Conservation (phyloP, 441 rosid species). For the Erysimum cheiri region DNA sequence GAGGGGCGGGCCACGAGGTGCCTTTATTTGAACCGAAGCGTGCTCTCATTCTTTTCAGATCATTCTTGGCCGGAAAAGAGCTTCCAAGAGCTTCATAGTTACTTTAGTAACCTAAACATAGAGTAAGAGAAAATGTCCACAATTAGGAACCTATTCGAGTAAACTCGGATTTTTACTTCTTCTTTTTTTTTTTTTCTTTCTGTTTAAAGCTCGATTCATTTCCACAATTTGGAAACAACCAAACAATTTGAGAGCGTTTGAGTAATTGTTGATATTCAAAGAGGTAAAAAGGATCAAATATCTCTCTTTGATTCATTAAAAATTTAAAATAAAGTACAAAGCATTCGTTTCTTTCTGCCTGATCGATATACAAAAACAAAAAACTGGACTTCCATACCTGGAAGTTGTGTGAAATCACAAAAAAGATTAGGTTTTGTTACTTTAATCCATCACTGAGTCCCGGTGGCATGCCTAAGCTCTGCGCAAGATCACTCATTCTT, state of each 20-base stretch:
- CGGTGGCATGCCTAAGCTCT: conserved; percentile 93
- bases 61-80: conserved; percentile 75
- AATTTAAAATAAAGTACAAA: conserved; percentile 23
- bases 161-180: conserved; percentile 2
- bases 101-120: conserved; percentile 32
- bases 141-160: conserved; percentile 28
- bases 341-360: conserved; percentile 23
- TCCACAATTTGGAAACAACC: conserved; percentile 37
- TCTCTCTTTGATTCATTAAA: conserved; percentile 21
- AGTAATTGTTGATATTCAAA: conserved; percentile 39
- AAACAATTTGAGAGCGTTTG: conserved; percentile 35
- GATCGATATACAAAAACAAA: not conserved
- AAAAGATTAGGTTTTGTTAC: conserved; percentile 36
- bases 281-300: conserved; percentile 26
- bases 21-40: conserved; percentile 69
- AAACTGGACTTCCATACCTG: conserved; percentile 11
- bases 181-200: not conserved
- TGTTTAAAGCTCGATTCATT: conserved; percentile 32
- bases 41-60: conserved; percentile 65
- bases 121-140: conserved; percentile 5
- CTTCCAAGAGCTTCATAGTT: conserved; percentile 33
- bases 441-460: conserved; percentile 69
- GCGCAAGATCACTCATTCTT: conserved; percentile 91
- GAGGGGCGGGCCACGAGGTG: conserved; percentile 96
- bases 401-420: conserved; percentile 21